A percentile compares a stretch with the other conserved stretches of the same genome.
Evolutionary conservation across 2,329 filamentous ascomycete genomes (phyloP).

Genomic region (Phaeosphaeriaceae sp.): DNA sequence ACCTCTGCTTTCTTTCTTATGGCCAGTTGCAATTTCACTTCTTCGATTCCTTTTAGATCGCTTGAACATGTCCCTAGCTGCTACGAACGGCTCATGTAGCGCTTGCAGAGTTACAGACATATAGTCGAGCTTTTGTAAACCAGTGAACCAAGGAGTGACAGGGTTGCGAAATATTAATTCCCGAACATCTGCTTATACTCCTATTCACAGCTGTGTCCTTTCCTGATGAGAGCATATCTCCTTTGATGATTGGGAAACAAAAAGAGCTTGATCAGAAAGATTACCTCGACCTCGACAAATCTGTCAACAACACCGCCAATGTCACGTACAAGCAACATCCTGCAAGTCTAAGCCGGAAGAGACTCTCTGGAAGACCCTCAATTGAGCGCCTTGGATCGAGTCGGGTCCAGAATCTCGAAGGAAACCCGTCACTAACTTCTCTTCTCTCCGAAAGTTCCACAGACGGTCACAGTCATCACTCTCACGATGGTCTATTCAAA

Average conservation of each 20-base stretch:
- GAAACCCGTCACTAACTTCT: conserved; percentile 40
- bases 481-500: conserved; percentile 61
- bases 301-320: conserved; percentile 13
- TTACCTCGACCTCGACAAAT: conserved; percentile 49
- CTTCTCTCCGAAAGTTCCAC: conserved; percentile 38
- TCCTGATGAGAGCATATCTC: conserved; percentile 55
- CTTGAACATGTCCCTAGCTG: too few relatives aligned
- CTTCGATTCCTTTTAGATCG: too few relatives aligned
- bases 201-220: conserved; percentile 53
- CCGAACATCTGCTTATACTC: conserved; percentile 4
- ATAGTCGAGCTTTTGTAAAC: too few relatives aligned
- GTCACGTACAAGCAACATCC: conserved; percentile 32
- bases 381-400: conserved; percentile 37
- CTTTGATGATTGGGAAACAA: conserved; percentile 53
- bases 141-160: too few relatives aligned
- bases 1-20: not conserved
- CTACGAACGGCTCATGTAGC: too few relatives aligned
- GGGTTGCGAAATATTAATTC: not conserved
- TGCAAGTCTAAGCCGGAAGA: conserved; percentile 49
- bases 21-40: too few relatives aligned
- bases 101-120: too few relatives aligned
- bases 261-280: conserved; percentile 54
- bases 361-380: conserved; percentile 53
- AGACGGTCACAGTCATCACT: conserved; percentile 31
- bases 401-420: conserved; percentile 27